A percentile compares a stretch with the other conserved stretches of the same genome.
phyloP scores from a whole-genome alignment of 257 asterid genomes.

The Gentiana straminea region DNA sequence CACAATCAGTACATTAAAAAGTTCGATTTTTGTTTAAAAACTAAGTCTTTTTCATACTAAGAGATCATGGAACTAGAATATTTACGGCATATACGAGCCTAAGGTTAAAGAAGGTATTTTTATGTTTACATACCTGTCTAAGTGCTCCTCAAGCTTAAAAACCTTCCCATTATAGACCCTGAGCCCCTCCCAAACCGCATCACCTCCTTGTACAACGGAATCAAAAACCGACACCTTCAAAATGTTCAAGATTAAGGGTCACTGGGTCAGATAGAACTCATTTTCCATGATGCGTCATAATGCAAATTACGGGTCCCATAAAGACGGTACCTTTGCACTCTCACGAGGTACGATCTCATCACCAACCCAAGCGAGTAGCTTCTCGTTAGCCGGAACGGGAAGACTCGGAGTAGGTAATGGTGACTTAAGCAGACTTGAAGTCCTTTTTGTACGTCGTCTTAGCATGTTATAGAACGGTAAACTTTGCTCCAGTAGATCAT shows the following conservation, averaged over 20 bases:
- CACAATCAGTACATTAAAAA: background rate
- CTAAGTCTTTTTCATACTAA: background rate
- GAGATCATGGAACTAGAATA: background rate
- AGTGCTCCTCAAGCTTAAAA: slow-evolving; percentile 85
- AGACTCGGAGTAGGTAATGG: slow-evolving; percentile 31
- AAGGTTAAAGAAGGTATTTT: background rate
- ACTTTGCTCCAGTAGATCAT: slow-evolving; percentile 77
- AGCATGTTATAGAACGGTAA: slow-evolving; percentile 79
- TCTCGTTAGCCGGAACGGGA: slow-evolving; percentile 71
- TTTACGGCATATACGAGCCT: background rate
- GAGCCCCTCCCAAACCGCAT: slow-evolving; percentile 95
- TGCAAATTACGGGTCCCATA: background rate
- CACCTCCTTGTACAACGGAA: slow-evolving; percentile 94
- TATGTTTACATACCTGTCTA: slow-evolving; percentile 50
- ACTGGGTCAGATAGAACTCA: slow-evolving; percentile 1
- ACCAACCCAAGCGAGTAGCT: slow-evolving; percentile 91
- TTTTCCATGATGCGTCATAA: slow-evolving; percentile 1
- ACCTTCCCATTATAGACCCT: slow-evolving; percentile 62
- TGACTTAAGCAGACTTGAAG: slow-evolving; percentile 12
- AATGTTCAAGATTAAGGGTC: slow-evolving; percentile 11
- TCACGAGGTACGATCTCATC: slow-evolving; percentile 83
- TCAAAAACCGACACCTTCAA: slow-evolving; percentile 80
- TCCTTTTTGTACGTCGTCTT: slow-evolving; percentile 27
- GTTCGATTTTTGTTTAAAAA: background rate
- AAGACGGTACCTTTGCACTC: slow-evolving; percentile 59